Conservation (phyloP, 2,329 filamentous ascomycete genomes). For the Penicillium sp. region DNA sequence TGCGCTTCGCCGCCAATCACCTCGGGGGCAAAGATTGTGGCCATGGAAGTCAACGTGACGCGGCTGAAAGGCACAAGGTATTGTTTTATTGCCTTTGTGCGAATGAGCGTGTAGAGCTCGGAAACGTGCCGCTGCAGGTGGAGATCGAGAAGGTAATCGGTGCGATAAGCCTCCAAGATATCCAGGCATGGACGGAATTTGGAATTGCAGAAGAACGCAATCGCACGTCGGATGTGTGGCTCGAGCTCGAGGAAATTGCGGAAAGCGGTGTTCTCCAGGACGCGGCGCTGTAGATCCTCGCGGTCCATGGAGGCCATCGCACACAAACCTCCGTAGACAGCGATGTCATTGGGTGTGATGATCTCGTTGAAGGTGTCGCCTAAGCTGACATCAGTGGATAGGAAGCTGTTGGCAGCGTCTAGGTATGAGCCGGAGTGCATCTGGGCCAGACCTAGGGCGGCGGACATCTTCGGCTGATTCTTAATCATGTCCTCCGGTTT, state of each 20-base stretch:
- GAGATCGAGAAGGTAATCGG: conserved; percentile 88
- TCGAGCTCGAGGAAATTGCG: conserved; percentile 88
- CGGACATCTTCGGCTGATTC: conserved; percentile 66
- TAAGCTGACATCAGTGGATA: conserved; percentile 62
- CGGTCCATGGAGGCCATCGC: conserved; percentile 89
- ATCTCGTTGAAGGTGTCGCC: conserved; percentile 66
- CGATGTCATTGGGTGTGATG: conserved; percentile 81
- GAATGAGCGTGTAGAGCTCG: conserved; percentile 71
- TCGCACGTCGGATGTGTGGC: conserved; percentile 88
- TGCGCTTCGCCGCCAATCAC: conserved; percentile 47
- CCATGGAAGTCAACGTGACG: conserved; percentile 78
- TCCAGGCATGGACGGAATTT: conserved; percentile 84
- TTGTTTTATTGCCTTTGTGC: conserved; percentile 89
- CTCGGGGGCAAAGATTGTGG: conserved; percentile 67
- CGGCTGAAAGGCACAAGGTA: conserved; percentile 90
- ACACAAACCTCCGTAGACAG: conserved; percentile 86
- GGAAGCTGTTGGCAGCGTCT: conserved; percentile 72
- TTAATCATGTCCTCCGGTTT: conserved; percentile 61
- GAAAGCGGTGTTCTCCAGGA: conserved; percentile 80
- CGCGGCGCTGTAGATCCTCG: conserved; percentile 68
- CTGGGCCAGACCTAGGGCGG: conserved; percentile 62
- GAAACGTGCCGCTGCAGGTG: conserved; percentile 76
- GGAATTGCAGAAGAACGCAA: conserved; percentile 84
- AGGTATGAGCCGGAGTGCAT: conserved; percentile 59
- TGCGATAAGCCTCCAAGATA: conserved; percentile 76